Base-by-base conservation (phyloP, 78 protist species). In the Neovahlkampfia damariscottae region DNA sequence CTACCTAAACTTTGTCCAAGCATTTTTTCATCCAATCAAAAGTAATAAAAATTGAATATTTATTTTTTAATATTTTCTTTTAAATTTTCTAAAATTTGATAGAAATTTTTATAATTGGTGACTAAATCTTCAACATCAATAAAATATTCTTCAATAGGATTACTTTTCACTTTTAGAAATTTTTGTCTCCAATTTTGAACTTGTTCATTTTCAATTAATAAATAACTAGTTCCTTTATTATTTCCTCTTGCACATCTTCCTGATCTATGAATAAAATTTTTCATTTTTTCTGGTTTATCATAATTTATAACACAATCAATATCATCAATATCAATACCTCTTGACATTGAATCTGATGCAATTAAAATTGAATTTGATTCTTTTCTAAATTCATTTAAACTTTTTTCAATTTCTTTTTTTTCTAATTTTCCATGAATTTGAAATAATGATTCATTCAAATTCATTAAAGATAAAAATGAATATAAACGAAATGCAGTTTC, bases 241-340 rank as follows among this genome's bases (percentile, higher is more conserved):
- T 73, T 82, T 6, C 76, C 82, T 9, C 76, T 72, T 38, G 82
- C 82, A 27, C 84, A 78, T 2, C 41, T 35, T 71, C 89, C 27
- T 30, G 85, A 94, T 68, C 98, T 77, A 84, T 97, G 99, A 34
- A 96, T 87, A 80, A 95, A 97, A 5, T 93, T 70, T 81, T 97
- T 96, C 27, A 89, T 30, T 69, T 68, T n/a, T 27, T 38, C 69
- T 31, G 99, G 96, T 98, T 96, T 93, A 90, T 98, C 99, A 73
- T 88, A 98, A 87, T 97, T 97, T 87, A 98, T 82, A 50, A 94
- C 99, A 41, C 93, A 82, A 89, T 95, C 93, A 78, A 96, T 96
- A 9, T 92, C 78, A 83, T 95, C 99, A 58, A 98, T 86, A 76
- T 98, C 99, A 76, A 98, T 83, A 35, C 99, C 99, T 29, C 99